These are phyloP conservation scores for Talaromyces sp. DNA, from an alignment of 2,329 filamentous ascomycete species.

Conservation along the genomic window DNA sequence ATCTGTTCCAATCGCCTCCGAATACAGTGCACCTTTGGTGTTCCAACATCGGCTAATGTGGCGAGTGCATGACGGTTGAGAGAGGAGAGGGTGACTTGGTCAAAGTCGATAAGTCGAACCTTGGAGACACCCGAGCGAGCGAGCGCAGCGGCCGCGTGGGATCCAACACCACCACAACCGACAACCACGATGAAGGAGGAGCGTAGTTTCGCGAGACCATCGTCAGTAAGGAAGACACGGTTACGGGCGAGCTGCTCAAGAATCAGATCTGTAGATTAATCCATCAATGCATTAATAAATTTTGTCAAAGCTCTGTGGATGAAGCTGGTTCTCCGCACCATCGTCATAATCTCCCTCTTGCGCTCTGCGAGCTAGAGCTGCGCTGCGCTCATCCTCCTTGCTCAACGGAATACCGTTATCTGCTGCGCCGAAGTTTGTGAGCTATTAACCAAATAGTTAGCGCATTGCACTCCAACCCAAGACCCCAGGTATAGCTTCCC, in stretches of 20 bases:
- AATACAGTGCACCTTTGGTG: conserved; percentile 86
- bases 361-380: conserved; percentile 61
- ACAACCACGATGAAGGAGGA: conserved; percentile 84
- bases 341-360: conserved; percentile 67
- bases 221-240: conserved; percentile 82
- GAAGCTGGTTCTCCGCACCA: conserved; percentile 38
- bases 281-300: not conserved
- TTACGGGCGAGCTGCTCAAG: conserved; percentile 94
- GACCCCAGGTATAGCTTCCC: not conserved
- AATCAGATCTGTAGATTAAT: conserved; percentile 69
- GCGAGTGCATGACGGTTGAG: conserved; percentile 96
- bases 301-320: not conserved
- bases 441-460: conserved; percentile 44
- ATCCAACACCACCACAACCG: conserved; percentile 92
- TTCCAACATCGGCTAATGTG: conserved; percentile 89
- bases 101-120: conserved; percentile 90
- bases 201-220: conserved; percentile 78
- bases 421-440: conserved; percentile 54
- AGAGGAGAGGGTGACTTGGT: conserved; percentile 93
- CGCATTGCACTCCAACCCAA: not conserved
- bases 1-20: conserved; percentile 79
- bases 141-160: conserved; percentile 83
- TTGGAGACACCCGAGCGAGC: conserved; percentile 87
- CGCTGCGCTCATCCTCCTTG: conserved; percentile 61
- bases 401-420: conserved; percentile 33